Evolutionary conservation across 306 rosid genomes (phyloP).

Genomic region (Glycyrrhiza uralensis): DNA sequence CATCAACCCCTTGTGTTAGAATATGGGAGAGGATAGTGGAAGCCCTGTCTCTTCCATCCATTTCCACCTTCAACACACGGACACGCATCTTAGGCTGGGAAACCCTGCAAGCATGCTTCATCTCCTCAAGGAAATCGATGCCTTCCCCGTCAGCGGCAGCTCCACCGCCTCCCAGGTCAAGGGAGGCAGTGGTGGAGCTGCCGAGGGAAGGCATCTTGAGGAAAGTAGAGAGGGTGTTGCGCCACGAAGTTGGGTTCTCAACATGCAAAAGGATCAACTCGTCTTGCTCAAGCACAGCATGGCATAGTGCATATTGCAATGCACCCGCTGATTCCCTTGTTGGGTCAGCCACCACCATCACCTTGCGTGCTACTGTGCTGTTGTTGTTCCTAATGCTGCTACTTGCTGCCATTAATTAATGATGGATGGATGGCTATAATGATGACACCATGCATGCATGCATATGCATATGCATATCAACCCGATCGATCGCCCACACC

Average conservation of each 20-base stretch:
- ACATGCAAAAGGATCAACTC: constrained; percentile 70
- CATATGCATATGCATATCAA: too few species aligned
- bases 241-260: constrained; percentile 51
- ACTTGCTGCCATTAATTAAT: constrained; percentile 47
- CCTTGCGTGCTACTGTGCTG: constrained; percentile 30
- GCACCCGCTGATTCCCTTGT: constrained; percentile 71
- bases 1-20: constrained; percentile 43
- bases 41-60: constrained; percentile 58
- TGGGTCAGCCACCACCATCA: constrained; percentile 77
- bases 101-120: constrained; percentile 50
- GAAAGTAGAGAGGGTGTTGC: constrained; percentile 43
- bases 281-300: constrained; percentile 59
- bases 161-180: constrained; percentile 34
- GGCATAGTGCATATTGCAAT: constrained; percentile 61
- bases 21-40: constrained; percentile 41
- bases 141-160: constrained; percentile 17
- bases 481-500: too few species aligned
- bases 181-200: constrained; percentile 4
- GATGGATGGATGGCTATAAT: too few species aligned
- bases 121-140: constrained; percentile 62
- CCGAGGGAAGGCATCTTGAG: constrained; percentile 48
- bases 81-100: constrained; percentile 49
- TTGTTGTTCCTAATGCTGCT: constrained; percentile 18
- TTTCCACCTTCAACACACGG: constrained; percentile 33
- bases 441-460: too few species aligned